Evolutionary conservation across 768 basidiomycete species (phyloP).

Genomic region (Mycena epipterygia): DNA sequence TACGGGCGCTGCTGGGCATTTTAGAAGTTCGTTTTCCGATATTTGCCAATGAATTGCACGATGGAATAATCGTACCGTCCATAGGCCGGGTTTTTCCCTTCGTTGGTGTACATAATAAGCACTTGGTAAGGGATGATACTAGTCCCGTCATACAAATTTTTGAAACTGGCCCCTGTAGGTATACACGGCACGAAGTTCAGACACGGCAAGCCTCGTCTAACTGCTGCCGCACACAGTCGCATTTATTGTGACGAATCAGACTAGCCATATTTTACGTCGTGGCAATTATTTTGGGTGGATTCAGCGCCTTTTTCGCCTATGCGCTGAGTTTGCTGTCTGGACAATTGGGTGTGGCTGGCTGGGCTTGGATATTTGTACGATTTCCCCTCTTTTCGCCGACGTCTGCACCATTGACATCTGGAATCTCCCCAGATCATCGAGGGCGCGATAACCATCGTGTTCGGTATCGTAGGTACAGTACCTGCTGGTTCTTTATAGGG

Average conservation of each 20-base stretch:
- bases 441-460: constrained; percentile 59
- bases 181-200: constrained; percentile 66
- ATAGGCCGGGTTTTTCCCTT: constrained; percentile 66
- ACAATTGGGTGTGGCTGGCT: constrained; percentile 56
- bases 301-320: constrained; percentile 64
- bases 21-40: constrained; percentile 52
- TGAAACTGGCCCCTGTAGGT: constrained; percentile 52
- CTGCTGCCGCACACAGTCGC: neutral
- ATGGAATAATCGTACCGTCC: neutral
- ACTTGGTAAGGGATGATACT: constrained; percentile 54
- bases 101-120: constrained; percentile 62
- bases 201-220: constrained; percentile 50
- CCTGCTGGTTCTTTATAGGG: too few relatives aligned
- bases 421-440: constrained; percentile 57
- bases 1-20: constrained; percentile 56
- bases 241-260: constrained; percentile 39
- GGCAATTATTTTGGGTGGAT: constrained; percentile 59
- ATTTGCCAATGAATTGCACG: neutral
- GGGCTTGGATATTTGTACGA: constrained; percentile 69
- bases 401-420: neutral
- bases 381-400: neutral
- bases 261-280: constrained; percentile 63
- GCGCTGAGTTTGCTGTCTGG: constrained; percentile 57
- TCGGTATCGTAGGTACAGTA: too few relatives aligned
- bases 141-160: neutral